Conservation (phyloP, 1,284 basidiomycete species). For the Fomitopsis pinicola region DNA sequence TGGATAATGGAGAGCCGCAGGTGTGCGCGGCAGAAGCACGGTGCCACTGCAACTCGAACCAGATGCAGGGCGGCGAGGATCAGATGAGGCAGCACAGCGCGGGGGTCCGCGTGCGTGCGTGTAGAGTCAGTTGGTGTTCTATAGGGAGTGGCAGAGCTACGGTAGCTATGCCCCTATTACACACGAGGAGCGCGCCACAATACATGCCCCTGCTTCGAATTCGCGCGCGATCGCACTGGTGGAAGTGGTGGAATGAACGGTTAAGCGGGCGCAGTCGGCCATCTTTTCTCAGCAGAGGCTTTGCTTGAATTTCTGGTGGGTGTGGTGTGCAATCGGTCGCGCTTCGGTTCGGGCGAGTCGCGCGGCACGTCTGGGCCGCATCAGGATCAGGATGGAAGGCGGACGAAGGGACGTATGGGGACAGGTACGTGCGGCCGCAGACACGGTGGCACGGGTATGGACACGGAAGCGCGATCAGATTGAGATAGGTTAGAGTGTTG, state of each 20-base stretch:
- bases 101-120: not conserved
- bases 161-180: not conserved
- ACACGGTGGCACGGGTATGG: conserved; percentile 1
- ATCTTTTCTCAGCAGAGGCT: not conserved
- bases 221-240: not conserved
- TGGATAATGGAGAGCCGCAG: not conserved
- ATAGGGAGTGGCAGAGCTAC: not conserved
- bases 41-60: not conserved
- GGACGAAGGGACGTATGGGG: not conserved
- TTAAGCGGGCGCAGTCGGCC: not conserved
- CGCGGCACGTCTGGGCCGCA: not conserved
- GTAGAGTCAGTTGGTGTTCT: not conserved
- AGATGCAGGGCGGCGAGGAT: conserved; percentile 1
- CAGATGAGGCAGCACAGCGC: conserved; percentile 1
- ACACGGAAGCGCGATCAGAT: conserved; percentile 1
- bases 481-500: not conserved
- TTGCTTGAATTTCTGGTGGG: not conserved
- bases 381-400: conserved; percentile 2
- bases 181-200: not conserved
- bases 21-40: not conserved
- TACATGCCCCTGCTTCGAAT: not conserved
- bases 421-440: not conserved
- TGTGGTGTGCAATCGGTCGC: not conserved
- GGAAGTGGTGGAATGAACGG: not conserved
- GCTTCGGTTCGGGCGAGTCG: not conserved